Evolutionary conservation across 2,329 filamentous ascomycete genomes (phyloP), one percentile per base, ranked within the genome.

Genomic region (Fusarium torulosum): DNA sequence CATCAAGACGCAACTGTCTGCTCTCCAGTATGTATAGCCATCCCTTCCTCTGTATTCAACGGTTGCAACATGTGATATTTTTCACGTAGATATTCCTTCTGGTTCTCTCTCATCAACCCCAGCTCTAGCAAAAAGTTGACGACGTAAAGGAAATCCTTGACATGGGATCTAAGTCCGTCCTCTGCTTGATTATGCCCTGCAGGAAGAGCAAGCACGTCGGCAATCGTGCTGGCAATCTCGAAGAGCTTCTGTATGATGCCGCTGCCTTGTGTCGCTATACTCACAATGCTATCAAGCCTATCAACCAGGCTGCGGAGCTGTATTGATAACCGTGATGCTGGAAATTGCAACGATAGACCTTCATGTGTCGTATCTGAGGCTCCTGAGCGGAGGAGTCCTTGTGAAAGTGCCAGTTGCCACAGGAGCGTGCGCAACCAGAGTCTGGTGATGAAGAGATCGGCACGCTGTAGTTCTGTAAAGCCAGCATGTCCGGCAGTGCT

Each of bases 201-300:
- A 0, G 84, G 83, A 15, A 87, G 76, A 43, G 85, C 83, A 21
- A 88, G 79, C 3, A 88, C 86, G 65, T 88, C 86, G 10, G 85
- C 85, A 44, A 88, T 85, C 3, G 85, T 87, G 71, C 85, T 86
- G 0, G 85, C 84, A 62, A 88, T 86, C 69, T 88, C 86, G 55
- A 88, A 86, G 6, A 88, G 77, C 71, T 88, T 88, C 62, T 86
- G 83, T 52, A 87, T 77, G 54, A 88, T 85, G 21, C 84, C 84
- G 37, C 80, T 84, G 9, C 86, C 86, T 66, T 88, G 85, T 6
- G 85, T 82, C 27, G 82, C 82, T 59, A 88, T 82, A 53, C 82
- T 83, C 37, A 77, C 74, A 19, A 78, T 74, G 57, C 74, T 79
- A 7, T 75, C 72, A 2, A 81, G 67, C 4, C 75, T 75, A 43